Percentiles rank a stretch among this genome's conserved stretches.
Evolutionary conservation across 2,329 filamentous ascomycete genomes (phyloP).

Genomic region (Chrysoporthe deuterocubensis): DNA sequence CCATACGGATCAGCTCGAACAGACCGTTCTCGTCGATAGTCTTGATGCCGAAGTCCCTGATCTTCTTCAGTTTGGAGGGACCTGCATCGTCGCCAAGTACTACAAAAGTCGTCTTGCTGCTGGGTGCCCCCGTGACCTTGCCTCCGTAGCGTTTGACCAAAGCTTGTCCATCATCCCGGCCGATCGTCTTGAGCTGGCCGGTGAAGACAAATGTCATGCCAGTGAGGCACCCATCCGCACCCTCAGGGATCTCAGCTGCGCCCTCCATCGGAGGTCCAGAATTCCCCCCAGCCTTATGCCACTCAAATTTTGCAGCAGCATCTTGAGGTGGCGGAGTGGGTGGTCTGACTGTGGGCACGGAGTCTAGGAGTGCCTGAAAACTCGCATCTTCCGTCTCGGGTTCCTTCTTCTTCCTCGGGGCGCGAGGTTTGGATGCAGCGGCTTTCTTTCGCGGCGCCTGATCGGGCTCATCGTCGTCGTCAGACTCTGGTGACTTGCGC

Average conservation of each 20-base stretch:
- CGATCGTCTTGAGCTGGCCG: slow-evolving; percentile 78
- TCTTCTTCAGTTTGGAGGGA: slow-evolving; percentile 89
- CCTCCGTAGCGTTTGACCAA: slow-evolving; percentile 94
- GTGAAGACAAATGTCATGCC: slow-evolving; percentile 96
- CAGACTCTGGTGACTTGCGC: slow-evolving; percentile 27
- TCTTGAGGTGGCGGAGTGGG: slow-evolving; percentile 81
- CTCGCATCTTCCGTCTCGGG: slow-evolving; percentile 69
- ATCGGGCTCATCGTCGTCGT: slow-evolving; percentile 26
- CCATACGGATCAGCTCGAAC: slow-evolving; percentile 78
- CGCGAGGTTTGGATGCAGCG: slow-evolving; percentile 60
- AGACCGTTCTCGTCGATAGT: slow-evolving; percentile 94
- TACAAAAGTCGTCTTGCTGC: slow-evolving; percentile 91
- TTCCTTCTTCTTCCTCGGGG: slow-evolving; percentile 66
- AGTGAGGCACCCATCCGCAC: slow-evolving; percentile 85
- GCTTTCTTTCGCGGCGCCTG: slow-evolving; percentile 53
- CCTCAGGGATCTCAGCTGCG: slow-evolving; percentile 74
- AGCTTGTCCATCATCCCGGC: slow-evolving; percentile 81
- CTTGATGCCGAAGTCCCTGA: slow-evolving; percentile 77
- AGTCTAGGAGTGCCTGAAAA: slow-evolving; percentile 84
- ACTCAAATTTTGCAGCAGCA: slow-evolving; percentile 79
- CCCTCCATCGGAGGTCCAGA: slow-evolving; percentile 65
- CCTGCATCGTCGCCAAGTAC: slow-evolving; percentile 90
- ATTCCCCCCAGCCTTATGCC: slow-evolving; percentile 67
- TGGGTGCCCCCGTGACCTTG: slow-evolving; percentile 83
- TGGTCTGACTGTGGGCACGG: slow-evolving; percentile 79